A percentile compares a stretch with the other conserved stretches of the same genome.
phyloP scores from a whole-genome alignment of 495 filamentous ascomycete genomes.

The Penicillium crystallinum region DNA sequence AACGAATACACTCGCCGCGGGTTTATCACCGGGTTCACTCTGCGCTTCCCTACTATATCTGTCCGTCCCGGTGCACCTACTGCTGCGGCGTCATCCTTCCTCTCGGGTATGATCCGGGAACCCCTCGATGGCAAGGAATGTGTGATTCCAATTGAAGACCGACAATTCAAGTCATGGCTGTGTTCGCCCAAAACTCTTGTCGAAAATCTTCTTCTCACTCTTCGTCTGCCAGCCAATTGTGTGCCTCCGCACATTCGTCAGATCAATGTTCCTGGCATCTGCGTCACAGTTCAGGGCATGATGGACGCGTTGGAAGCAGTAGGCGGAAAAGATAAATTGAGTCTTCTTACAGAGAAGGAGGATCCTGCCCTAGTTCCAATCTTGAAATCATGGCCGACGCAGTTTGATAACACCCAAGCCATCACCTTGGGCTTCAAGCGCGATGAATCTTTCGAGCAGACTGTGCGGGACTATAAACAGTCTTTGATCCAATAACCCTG shows the following conservation, averaged over 20 bases:
- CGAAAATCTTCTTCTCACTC: conserved; percentile 58
- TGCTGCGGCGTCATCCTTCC: conserved; percentile 62
- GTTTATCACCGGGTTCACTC: conserved; percentile 57
- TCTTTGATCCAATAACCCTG: conserved; percentile 21
- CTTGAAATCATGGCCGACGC: conserved; percentile 62
- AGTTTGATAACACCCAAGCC: conserved; percentile 57
- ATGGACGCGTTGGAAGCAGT: conserved; percentile 64
- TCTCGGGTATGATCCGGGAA: conserved; percentile 64
- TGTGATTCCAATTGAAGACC: conserved; percentile 56
- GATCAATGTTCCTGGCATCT: conserved; percentile 67
- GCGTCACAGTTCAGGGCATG: conserved; percentile 64
- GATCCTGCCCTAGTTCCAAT: conserved; percentile 57
- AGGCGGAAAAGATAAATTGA: conserved; percentile 60
- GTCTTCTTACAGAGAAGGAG: conserved; percentile 54
- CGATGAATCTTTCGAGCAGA: conserved; percentile 52
- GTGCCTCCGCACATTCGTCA: conserved; percentile 53
- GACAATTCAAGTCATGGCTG: conserved; percentile 57
- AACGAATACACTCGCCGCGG: conserved; percentile 66
- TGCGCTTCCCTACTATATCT: conserved; percentile 68
- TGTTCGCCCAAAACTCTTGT: conserved; percentile 58
- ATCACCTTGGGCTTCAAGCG: conserved; percentile 52
- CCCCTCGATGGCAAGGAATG: conserved; percentile 55
- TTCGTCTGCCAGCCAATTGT: conserved; percentile 45
- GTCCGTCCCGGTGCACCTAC: conserved; percentile 67
- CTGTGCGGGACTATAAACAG: conserved; percentile 49